Percentiles rank a stretch among this genome's conserved stretches.
These are phyloP conservation scores for Aurinia saxatilis DNA, from an alignment of 345 rosid genomes.

Conservation along the genomic window DNA sequence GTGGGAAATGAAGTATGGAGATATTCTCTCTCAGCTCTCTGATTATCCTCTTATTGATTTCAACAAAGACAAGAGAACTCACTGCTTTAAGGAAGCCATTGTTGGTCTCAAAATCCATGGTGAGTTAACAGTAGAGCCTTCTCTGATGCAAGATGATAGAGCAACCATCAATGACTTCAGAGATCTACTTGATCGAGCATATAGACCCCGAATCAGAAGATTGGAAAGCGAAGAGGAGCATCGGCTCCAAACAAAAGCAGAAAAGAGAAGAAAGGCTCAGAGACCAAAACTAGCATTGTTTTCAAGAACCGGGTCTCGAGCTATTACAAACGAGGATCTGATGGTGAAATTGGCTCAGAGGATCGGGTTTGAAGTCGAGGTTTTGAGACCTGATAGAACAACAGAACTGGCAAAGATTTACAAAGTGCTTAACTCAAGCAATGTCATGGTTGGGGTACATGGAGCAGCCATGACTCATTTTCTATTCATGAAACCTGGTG, in stretches of 20 bases:
- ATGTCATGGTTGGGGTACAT: conserved; percentile 76
- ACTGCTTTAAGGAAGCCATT: conserved; percentile 76
- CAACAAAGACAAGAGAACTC: conserved; percentile 54
- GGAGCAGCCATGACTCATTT: conserved; percentile 95
- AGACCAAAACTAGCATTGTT: conserved; percentile 60
- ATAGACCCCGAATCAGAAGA: conserved; percentile 42
- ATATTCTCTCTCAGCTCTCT: conserved; percentile 56
- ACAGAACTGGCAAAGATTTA: conserved; percentile 72
- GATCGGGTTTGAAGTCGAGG: conserved; percentile 56
- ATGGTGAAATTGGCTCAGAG: conserved; percentile 55
- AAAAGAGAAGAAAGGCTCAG: conserved; percentile 9
- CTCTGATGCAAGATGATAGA: conserved; percentile 31
- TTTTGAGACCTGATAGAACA: conserved; percentile 48
- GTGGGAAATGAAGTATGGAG: conserved; percentile 73
- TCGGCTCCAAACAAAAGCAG: conserved; percentile 2
- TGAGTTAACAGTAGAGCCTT: conserved; percentile 57
- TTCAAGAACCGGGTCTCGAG: conserved; percentile 61
- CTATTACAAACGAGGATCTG: conserved; percentile 48
- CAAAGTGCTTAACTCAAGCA: conserved; percentile 53
- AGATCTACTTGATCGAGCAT: conserved; percentile 53
- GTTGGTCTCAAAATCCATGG: conserved; percentile 72
- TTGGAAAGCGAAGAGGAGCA: conserved; percentile 34
- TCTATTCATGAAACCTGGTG: conserved; percentile 64
- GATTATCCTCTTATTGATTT: conserved; percentile 53
- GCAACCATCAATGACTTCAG: conserved; percentile 47